phyloP scores from a whole-genome alignment of 2,329 filamentous ascomycete species.

The Apiospora kogelbergensis region DNA sequence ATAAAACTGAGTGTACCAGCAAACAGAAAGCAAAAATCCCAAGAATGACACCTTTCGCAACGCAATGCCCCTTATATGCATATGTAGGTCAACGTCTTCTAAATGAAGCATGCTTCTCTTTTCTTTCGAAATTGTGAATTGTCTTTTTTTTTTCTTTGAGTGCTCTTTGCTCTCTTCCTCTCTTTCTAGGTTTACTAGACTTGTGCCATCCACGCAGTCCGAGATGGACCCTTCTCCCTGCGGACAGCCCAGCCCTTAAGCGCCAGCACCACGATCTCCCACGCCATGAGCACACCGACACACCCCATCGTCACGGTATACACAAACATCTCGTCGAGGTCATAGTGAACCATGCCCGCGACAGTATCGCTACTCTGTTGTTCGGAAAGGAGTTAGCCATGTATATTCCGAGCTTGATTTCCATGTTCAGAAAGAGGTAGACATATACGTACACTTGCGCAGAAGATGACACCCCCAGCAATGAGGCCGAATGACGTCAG shows the following conservation, averaged over 20 bases:
- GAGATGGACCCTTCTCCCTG: slow-evolving; percentile 35
- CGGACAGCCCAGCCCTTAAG: slow-evolving; percentile 83
- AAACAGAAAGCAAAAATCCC: not conserved
- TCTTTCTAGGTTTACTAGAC: not conserved
- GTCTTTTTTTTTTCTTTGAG: not conserved
- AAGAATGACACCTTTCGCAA: not conserved
- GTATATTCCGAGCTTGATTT: too few species aligned
- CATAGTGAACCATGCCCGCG: slow-evolving; percentile 70
- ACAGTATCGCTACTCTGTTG: slow-evolving; percentile 67
- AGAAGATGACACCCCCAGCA: slow-evolving; percentile 85
- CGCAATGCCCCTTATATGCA: not conserved
- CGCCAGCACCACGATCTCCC: slow-evolving; percentile 74
- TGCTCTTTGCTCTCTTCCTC: not conserved
- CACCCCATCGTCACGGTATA: slow-evolving; percentile 87
- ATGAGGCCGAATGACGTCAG: slow-evolving; percentile 84
- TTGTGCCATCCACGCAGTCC: not conserved
- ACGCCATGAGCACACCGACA: slow-evolving; percentile 82
- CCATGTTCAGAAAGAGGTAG: not conserved
- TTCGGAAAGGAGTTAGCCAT: not conserved
- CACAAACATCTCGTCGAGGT: slow-evolving; percentile 87
- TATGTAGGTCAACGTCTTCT: not conserved
- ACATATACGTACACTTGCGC: slow-evolving; percentile 72
- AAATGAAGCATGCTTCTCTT: not conserved
- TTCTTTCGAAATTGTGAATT: not conserved
- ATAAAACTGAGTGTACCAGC: not conserved